Percentiles rank a stretch among this genome's conserved stretches.
These are phyloP conservation scores for Leishmania tarentolae DNA, from an alignment of 208 protist species.

Conservation along the genomic window DNA sequence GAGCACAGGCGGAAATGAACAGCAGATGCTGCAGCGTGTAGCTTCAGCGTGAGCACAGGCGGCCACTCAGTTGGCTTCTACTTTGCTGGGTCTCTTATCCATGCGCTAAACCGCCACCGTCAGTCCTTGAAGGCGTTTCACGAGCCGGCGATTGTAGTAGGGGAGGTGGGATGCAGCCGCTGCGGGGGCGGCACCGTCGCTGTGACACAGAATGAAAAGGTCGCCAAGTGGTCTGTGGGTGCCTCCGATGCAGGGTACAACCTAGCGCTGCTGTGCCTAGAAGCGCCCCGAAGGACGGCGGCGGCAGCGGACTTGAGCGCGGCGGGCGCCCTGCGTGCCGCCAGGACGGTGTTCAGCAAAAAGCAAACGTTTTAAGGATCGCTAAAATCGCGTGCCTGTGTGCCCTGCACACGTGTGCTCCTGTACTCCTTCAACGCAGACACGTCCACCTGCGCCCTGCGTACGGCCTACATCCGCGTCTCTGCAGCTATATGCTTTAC, in stretches of 20 bases:
- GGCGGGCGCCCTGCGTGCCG: conserved; percentile 6
- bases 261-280: conserved; percentile 40
- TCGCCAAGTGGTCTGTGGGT: conserved; percentile 7
- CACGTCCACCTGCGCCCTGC: conserved; percentile 45
- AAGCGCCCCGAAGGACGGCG: conserved; percentile 13
- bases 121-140: conserved; percentile 2
- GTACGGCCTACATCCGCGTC: conserved; percentile 13
- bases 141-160: conserved; percentile 53
- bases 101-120: background rate
- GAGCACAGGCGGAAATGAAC: conserved; percentile 14
- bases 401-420: conserved; percentile 37
- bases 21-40: conserved; percentile 30
- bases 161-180: conserved; percentile 47
- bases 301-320: background rate
- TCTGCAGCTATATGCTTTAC: conserved; percentile 35
- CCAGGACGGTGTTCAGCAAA: conserved; percentile 12
- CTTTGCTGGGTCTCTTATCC: conserved; percentile 46
- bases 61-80: conserved; percentile 39
- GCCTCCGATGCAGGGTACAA: conserved; percentile 1
- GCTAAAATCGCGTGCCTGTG: conserved; percentile 51
- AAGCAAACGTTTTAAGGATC: conserved; percentile 40
- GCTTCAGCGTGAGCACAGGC: conserved; percentile 1
- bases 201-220: conserved; percentile 29
- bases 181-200: conserved; percentile 45
- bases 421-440: conserved; percentile 44